Conservation (phyloP, 148 eudicot species). For the Heliamphora exappendiculata region DNA sequence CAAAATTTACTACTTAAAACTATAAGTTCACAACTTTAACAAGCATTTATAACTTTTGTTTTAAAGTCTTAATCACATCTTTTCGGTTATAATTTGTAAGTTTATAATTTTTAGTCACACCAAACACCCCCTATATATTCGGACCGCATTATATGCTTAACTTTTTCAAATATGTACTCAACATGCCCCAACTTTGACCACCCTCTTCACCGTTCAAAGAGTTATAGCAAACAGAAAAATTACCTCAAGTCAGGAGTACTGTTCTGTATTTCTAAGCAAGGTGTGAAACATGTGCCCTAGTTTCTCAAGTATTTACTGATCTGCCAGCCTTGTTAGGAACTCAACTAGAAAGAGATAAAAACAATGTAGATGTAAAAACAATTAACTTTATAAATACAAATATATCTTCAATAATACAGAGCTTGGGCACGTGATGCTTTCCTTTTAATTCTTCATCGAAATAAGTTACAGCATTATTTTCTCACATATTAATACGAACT, state of each 20-base stretch:
- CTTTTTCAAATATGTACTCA: too few species aligned
- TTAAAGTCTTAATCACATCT: too few species aligned
- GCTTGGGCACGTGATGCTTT: neutral
- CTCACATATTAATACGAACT: neutral
- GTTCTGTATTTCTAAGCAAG: neutral
- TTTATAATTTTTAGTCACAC: too few species aligned
- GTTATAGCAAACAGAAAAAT: neutral
- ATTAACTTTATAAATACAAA: neutral
- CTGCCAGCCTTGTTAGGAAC: neutral
- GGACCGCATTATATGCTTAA: too few species aligned
- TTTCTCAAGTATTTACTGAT: neutral
- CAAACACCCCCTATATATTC: too few species aligned
- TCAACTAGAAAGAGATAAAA: neutral
- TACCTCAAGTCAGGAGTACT: neutral
- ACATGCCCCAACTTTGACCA: neutral
- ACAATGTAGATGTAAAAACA: neutral
- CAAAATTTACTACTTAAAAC: too few species aligned
- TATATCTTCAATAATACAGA: neutral
- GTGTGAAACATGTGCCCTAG: neutral
- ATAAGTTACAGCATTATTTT: neutral
- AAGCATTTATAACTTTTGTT: too few species aligned
- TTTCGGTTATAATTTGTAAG: too few species aligned
- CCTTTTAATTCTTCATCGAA: neutral
- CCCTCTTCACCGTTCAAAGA: neutral
- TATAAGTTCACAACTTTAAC: too few species aligned